Base-by-base conservation (phyloP, 2,329 filamentous ascomycete genomes). In the Bipolaris gigantea region DNA sequence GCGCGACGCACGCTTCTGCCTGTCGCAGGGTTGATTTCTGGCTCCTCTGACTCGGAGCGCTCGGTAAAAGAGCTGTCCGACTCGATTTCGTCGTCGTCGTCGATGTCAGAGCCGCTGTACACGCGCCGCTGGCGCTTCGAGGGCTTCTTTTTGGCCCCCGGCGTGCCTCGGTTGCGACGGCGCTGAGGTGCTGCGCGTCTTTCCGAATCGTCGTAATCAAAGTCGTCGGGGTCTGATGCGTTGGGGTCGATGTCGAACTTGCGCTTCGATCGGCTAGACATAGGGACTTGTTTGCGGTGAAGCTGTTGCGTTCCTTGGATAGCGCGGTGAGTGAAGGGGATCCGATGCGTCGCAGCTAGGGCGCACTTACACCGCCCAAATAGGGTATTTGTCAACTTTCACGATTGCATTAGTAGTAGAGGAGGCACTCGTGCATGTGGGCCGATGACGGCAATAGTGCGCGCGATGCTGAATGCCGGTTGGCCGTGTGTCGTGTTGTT, bases 1-100 rank as follows among this genome's bases (percentile, higher is more conserved):
- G 79, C 81, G 54, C 77, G 77, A 58, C 85, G 80, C 60, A 81
- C 79, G 40, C 80, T 78, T 43, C 83, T 76, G 33, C 85, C 85
- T 45, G 82, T 81, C 34, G 66, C 67, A 16, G 82, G 81, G 62
- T 85, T 85, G 53, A 80, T 76, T 63, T 83, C 81, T 1, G 79
- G 73, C 7, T 82, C 79, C 53, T 77, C 77, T 21, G 74, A 74
- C 43, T 74, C 70, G 11, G 72, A 71, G 50, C 66, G 67, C 8
- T 73, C 72, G 43, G 70, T 70, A 56, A 74, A 75, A 3, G 73
- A 77, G 30, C 80, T 79, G 36, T 79, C 75, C 33, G 75, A 75
- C 6, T 77, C 74, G 49, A 80, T 75, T 39, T 81, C 78, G 53
- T 81, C 81, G 63, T 80, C 78, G 55, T 77, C 72, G 60, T 74